Evolutionary conservation across 352 stramenopile species (phyloP).

Genomic region (Pythium sp.): DNA sequence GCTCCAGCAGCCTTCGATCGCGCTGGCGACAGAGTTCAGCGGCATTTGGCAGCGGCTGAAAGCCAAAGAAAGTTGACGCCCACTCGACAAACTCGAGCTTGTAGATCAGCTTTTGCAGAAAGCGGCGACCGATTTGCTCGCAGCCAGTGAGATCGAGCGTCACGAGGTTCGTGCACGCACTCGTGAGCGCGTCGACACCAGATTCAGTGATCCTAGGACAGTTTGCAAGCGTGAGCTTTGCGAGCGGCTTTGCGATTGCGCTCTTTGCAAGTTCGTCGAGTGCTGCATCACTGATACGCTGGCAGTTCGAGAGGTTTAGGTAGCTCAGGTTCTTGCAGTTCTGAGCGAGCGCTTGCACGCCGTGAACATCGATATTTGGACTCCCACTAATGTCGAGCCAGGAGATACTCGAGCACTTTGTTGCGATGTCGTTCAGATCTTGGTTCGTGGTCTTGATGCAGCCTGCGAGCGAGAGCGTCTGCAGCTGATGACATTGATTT

Average conservation of each 20-base stretch:
- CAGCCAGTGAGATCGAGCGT: constrained; percentile 87
- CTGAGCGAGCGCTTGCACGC: constrained; percentile 59
- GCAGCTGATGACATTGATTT: constrained; percentile 58
- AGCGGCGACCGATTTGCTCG: constrained; percentile 59
- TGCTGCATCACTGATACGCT: constrained; percentile 70
- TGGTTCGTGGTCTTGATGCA: constrained; percentile 80
- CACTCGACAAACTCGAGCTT: constrained; percentile 84
- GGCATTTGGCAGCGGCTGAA: constrained; percentile 81
- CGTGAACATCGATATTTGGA: constrained; percentile 53
- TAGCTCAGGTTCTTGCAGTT: constrained; percentile 52
- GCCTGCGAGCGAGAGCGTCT: constrained; percentile 78
- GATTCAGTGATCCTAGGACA: constrained; percentile 71
- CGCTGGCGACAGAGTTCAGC: constrained; percentile 62
- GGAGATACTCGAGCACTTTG: constrained; percentile 46
- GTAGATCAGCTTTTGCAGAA: constrained; percentile 67
- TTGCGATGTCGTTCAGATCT: constrained; percentile 57
- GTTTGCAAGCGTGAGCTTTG: constrained; percentile 56
- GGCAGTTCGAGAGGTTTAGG: constrained; percentile 79
- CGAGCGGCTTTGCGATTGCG: constrained; percentile 19
- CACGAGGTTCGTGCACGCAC: constrained; percentile 66
- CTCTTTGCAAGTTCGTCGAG: constrained; percentile 36
- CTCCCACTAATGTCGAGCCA: constrained; percentile 87
- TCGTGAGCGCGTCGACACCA: constrained; percentile 61
- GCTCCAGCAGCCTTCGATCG: constrained; percentile 43
- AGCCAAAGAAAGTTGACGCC: constrained; percentile 81